Evolutionary conservation across 177 flowering plant species (phyloP).

Genomic region (Vitis hybrid): DNA sequence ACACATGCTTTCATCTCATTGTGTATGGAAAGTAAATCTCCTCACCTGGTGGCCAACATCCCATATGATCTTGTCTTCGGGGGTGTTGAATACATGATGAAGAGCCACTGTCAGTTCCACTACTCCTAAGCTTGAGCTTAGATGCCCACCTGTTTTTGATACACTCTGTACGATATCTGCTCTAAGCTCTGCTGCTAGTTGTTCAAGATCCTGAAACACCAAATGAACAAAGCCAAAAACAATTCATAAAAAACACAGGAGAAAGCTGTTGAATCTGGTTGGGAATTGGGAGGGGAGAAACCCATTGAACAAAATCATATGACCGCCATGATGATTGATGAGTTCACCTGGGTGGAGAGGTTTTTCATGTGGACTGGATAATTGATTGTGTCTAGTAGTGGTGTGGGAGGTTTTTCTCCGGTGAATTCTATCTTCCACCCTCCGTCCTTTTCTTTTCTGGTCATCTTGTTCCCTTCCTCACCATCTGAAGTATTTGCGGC

Average conservation of each 20-base stretch:
- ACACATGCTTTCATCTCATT: not conserved
- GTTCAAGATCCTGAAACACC: constrained; percentile 65
- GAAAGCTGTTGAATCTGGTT: no score
- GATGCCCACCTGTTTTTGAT: constrained; percentile 84
- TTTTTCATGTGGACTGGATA: constrained; percentile 87
- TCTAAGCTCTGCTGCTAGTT: constrained; percentile 77
- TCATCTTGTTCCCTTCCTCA: constrained; percentile 34
- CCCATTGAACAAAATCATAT: not conserved
- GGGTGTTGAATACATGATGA: constrained; percentile 84
- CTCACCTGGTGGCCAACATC: constrained; percentile 98
- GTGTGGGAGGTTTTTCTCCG: constrained; percentile 69
- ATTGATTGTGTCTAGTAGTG: constrained; percentile 78
- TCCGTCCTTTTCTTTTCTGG: constrained; percentile 37
- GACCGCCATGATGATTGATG: not conserved
- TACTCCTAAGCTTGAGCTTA: constrained; percentile 84
- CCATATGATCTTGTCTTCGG: constrained; percentile 91
- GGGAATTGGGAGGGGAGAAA: not conserved
- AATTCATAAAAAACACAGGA: not conserved
- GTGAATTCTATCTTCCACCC: constrained; percentile 59
- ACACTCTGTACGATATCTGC: constrained; percentile 70
- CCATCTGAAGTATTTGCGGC: constrained; percentile 29
- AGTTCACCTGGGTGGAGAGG: constrained; percentile 51
- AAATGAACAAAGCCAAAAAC: not conserved
- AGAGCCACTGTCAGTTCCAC: constrained; percentile 85
- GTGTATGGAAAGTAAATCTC: not conserved